Percentiles rank a stretch among this genome's conserved stretches.
Conservation (phyloP, 2,329 filamentous ascomycete genomes). For the Teratosphaeria nubilosa region DNA sequence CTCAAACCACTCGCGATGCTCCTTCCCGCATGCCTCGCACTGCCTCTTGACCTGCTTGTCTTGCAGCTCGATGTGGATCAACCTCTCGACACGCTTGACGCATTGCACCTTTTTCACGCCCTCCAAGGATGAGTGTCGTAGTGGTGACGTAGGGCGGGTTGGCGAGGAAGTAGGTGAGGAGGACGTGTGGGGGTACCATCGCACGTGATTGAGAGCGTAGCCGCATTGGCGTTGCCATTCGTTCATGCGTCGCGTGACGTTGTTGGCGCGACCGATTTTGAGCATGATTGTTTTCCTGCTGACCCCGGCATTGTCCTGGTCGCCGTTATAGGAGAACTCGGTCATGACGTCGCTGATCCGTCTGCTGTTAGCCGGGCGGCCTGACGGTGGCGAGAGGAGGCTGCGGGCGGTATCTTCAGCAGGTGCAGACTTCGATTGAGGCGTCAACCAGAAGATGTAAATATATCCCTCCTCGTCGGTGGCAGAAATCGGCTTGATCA, state of each 20-base stretch:
- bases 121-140: slow-evolving; percentile 10
- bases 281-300: slow-evolving; percentile 50
- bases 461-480: slow-evolving; percentile 82
- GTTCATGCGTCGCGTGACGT: slow-evolving; percentile 82
- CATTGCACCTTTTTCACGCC: slow-evolving; percentile 63
- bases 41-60: slow-evolving; percentile 48
- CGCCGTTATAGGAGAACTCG: slow-evolving; percentile 20
- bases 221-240: slow-evolving; percentile 93
- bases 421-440: slow-evolving; percentile 46
- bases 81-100: slow-evolving; percentile 74
- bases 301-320: slow-evolving; percentile 7
- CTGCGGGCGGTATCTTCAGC: slow-evolving; percentile 33
- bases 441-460: slow-evolving; percentile 95
- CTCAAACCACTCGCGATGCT: slow-evolving; percentile 94
- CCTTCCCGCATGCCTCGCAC: slow-evolving; percentile 69
- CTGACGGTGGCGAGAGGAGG: slow-evolving; percentile 19
- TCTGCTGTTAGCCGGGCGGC: slow-evolving; percentile 8
- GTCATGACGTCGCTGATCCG: slow-evolving; percentile 25
- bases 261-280: slow-evolving; percentile 59
- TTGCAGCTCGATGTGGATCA: slow-evolving; percentile 83
- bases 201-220: slow-evolving; percentile 74
- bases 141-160: slow-evolving; percentile 15
- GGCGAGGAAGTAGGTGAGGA: slow-evolving; percentile 15
- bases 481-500: slow-evolving; percentile 63
- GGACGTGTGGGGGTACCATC: slow-evolving; percentile 76